phyloP scores from a whole-genome alignment of 1,284 basidiomycete species.

The Tilletiopsis washingtonensis region DNA sequence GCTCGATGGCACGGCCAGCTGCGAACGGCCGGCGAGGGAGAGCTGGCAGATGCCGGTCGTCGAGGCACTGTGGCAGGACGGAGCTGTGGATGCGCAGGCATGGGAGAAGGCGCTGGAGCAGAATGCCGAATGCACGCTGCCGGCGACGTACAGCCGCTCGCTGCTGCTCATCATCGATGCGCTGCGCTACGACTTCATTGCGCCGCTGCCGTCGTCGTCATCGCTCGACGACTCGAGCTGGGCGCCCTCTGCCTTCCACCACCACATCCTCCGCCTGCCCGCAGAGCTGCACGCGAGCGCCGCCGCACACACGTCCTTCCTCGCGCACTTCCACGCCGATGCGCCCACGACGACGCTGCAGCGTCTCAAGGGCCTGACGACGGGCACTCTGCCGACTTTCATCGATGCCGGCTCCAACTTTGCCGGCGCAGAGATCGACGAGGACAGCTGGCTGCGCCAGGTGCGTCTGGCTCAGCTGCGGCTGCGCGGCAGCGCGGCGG shows the following conservation, averaged over 20 bases:
- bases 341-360: constrained; percentile 94
- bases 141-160: constrained; percentile 51
- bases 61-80: neutral
- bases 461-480: constrained; percentile 37
- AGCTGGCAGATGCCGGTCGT: neutral
- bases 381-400: constrained; percentile 91
- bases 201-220: constrained; percentile 55
- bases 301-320: constrained; percentile 64
- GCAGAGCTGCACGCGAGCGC: constrained; percentile 57
- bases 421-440: constrained; percentile 62
- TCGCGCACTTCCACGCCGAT: constrained; percentile 83
- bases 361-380: constrained; percentile 88
- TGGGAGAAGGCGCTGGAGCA: constrained; percentile 23
- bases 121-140: constrained; percentile 30
- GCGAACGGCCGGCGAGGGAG: neutral
- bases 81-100: neutral
- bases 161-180: constrained; percentile 86
- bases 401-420: constrained; percentile 89
- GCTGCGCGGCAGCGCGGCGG: neutral
- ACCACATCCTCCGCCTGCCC: constrained; percentile 74
- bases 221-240: too few species aligned
- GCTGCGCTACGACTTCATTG: constrained; percentile 86
- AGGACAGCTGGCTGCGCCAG: constrained; percentile 65
- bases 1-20: constrained; percentile 11
- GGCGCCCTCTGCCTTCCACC: constrained; percentile 57